phyloP scores from a whole-genome alignment of 352 stramenopile genomes.

The Phytophthora uliginosa region DNA sequence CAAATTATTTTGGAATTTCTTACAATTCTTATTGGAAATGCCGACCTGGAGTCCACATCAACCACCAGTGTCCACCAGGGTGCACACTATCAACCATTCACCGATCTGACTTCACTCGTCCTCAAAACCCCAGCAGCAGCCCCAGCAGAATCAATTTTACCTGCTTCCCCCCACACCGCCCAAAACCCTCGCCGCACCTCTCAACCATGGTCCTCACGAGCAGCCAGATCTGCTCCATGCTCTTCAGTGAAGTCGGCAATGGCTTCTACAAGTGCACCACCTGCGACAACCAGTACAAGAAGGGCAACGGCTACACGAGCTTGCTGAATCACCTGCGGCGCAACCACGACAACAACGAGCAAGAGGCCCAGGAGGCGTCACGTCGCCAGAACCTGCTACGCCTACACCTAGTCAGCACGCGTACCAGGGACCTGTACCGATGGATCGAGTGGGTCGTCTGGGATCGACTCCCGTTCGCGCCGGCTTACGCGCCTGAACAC shows the following conservation, averaged over 20 bases:
- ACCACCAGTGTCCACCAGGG: neutral
- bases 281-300: slow-evolving; percentile 30
- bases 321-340: neutral
- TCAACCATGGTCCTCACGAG: slow-evolving; percentile 22
- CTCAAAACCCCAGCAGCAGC: neutral
- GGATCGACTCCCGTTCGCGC: neutral
- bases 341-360: neutral
- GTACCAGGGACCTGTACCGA: neutral
- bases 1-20: neutral
- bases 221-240: slow-evolving; percentile 23
- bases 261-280: slow-evolving; percentile 18
- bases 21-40: neutral
- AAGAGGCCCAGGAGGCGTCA: neutral
- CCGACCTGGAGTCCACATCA: neutral
- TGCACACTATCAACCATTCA: slow-evolving; percentile 16
- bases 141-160: neutral
- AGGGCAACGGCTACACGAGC: slow-evolving; percentile 30
- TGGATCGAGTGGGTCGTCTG: neutral
- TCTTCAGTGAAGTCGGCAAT: slow-evolving; percentile 20
- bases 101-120: neutral
- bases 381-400: neutral
- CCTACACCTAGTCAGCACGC: neutral
- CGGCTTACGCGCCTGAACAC: neutral
- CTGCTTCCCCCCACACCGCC: neutral
- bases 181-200: neutral